Base-by-base conservation (phyloP, 495 filamentous ascomycete species). In the Tricharina praecox region DNA sequence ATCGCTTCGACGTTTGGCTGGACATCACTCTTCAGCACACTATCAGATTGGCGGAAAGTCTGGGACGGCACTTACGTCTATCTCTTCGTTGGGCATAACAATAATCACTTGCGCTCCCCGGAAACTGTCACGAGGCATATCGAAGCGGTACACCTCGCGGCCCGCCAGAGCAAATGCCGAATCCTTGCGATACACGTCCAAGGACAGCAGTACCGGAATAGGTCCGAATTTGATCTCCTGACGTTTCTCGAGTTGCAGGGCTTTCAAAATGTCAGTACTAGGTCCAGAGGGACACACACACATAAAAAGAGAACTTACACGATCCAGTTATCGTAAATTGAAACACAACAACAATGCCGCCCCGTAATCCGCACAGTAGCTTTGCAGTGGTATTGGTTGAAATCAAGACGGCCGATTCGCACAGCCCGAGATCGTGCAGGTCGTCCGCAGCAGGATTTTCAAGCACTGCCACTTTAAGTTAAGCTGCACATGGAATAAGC, bases 221-320 rank as follows among this genome's bases (percentile, higher is more conserved):
- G 58, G 58, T 1, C 58, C 58, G 18, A 61, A 61, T 43, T 75
- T 69, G 66, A 72, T 74, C 67, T 67, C 68, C 64, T 71, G 70
- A 62, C 70, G 64, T 67, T 60, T 60, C 57, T 65, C 65, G 55
- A 60, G 60, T 44, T 53, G 47, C 54, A 62, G 53, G 21, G 10
- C 43, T 34, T 7, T 39, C 28, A 13, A 32, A 13, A 8, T 43
- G 39, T 23, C 25, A 28, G 20, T 9, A 39, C 19, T 7, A 39
- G n/a, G n/a, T 21, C 13, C 5, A 7, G 19, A 39, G 8, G 13
- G 19, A 39, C 8, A 39, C 36, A n/a, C 19, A 15, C 8, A 21
- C 7, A 39, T n/a, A 39, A 5, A 39, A 39, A 39, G 13, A n/a
- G n/a, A n/a, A 39, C 16, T 7, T 32, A 39, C 41, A 13, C 15